Base-by-base conservation (phyloP, 495 filamentous ascomycete genomes). In the Aspergillus affinis region DNA sequence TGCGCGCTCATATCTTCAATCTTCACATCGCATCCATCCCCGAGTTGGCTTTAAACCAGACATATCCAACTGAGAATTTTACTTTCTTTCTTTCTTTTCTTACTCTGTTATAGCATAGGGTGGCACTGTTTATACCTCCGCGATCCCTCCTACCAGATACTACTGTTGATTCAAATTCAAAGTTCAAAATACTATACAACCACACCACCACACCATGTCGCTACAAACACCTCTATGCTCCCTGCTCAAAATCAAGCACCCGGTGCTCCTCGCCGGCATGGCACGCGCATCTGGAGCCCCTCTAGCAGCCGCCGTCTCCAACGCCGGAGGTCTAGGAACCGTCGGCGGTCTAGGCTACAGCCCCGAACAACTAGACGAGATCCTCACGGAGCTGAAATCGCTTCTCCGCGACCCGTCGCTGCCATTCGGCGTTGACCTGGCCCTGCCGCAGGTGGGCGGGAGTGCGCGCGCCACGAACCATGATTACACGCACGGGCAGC, bases 271-370 rank as follows among this genome's bases (percentile, higher is more conserved):
- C 45, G 92, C 91, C 44, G 91, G 92, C 61, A 96, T 96, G 92
- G 91, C 91, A 6, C 85, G 88, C 62, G 89, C 88, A 19, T 91
- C 88, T 7, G 85, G 86, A 63, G 90, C 87, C 0, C 79, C 79
- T 18, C 86, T 96, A 47, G 92, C 92, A 13, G 90, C 92, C 3
- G 91, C 92, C 20, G 91, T 96, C 50, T 90, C 86, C 72, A 94
- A 96, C 72, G 90, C 90, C 10, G 92, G 92, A 68, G 91, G 91
- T 10, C 84, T 96, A 13, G 92, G 92, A 63, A 87, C 87, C 30
- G 86, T 96, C 60, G 91, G 92, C 54, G 92, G 92, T 23, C 84
- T 95, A 54, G 86, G 88, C 65, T 96, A 96, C 82, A 92, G 90
- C 3, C 91, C 91, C 0, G 54, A 73, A 1, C 90, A 93, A 65